phyloP scores from a whole-genome alignment of 495 filamentous ascomycete species.

The Copromyces sp. region DNA sequence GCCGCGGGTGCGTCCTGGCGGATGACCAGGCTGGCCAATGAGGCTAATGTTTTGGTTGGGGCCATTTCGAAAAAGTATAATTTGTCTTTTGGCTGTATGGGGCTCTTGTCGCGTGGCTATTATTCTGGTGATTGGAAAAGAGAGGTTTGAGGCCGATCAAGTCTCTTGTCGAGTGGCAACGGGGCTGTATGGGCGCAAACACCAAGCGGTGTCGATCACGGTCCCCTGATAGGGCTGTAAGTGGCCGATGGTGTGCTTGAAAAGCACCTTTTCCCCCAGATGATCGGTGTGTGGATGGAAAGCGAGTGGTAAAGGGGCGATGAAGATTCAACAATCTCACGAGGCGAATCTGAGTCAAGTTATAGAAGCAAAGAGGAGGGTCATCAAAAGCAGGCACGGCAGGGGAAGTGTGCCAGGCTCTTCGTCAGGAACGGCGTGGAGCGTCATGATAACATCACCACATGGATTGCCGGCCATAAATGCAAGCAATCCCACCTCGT shows the following conservation, averaged over 20 bases:
- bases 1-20: slow-evolving; percentile 8
- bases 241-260: background rate
- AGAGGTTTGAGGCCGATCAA: background rate
- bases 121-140: background rate
- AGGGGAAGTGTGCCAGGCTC: background rate
- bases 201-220: background rate
- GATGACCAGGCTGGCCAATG: background rate
- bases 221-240: background rate
- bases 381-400: background rate
- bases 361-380: background rate
- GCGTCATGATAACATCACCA: background rate
- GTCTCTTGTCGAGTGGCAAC: background rate
- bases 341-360: background rate
- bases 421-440: background rate
- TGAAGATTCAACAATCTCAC: background rate
- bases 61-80: slow-evolving; percentile 3
- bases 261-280: background rate
- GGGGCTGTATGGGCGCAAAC: background rate
- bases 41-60: slow-evolving; percentile 16
- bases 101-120: background rate
- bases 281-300: background rate
- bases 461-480: background rate
- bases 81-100: background rate
- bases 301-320: background rate
- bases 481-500: background rate